Conservation (phyloP, 768 basidiomycete genomes). For the Boletus insuetus region DNA sequence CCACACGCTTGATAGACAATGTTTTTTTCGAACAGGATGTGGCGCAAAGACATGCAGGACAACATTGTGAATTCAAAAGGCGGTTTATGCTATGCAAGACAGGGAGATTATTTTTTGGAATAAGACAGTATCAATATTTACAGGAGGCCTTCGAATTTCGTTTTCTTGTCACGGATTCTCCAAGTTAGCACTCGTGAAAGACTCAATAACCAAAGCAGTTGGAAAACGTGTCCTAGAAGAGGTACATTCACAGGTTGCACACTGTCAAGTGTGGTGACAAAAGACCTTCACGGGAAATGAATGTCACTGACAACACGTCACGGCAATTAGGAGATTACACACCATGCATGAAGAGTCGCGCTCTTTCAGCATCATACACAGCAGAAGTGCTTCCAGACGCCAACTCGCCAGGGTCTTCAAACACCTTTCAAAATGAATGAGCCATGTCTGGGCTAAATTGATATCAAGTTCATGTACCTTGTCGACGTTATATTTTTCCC, state of each 20-base stretch:
- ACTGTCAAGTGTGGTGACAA: conserved; percentile 35
- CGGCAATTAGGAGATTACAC: conserved; percentile 17
- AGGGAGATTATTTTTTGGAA: not conserved
- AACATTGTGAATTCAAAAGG: too few species aligned
- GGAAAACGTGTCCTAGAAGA: conserved; percentile 1
- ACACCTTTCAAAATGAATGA: conserved; percentile 41
- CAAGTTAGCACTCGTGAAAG: not conserved
- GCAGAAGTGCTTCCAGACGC: conserved; percentile 56
- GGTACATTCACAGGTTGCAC: conserved; percentile 24
- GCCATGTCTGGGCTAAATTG: not conserved
- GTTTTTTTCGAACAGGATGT: not conserved
- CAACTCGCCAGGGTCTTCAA: conserved; percentile 63
- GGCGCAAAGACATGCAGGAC: not conserved
- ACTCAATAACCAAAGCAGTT: not conserved
- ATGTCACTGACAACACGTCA: conserved; percentile 3
- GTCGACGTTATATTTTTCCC: conserved; percentile 56
- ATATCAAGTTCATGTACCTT: conserved; percentile 40
- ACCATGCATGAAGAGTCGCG: conserved; percentile 60
- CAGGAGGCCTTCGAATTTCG: not conserved
- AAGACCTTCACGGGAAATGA: conserved; percentile 24
- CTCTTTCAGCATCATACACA: conserved; percentile 51
- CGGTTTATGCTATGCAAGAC: not conserved
- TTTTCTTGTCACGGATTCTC: not conserved
- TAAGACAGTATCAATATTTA: too few species aligned
- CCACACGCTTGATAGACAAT: not conserved